Evolutionary conservation across 2,329 filamentous ascomycete genomes (phyloP), one percentile per base, ranked within the genome.

Genomic region (Falciphora oryzae): DNA sequence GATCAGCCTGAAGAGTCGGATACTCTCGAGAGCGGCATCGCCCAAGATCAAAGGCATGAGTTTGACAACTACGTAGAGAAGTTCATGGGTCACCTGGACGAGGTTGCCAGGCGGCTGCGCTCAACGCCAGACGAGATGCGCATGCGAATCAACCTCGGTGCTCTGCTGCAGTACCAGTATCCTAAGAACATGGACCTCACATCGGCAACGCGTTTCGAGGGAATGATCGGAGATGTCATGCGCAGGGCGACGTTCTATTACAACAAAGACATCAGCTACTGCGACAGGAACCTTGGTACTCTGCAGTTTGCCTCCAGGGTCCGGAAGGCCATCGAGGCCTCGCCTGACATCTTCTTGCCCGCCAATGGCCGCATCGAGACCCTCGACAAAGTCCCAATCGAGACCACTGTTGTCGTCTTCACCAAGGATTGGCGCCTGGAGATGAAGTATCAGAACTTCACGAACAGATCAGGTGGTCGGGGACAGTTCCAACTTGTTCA

Each of bases 401-500:
- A 65, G 7, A 65, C 38, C 14, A 67, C 38, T 29, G 59, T 73
- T 6, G 62, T 70, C 2, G 65, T 66, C 29, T 68, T 64, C 44
- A 63, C 67, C 18, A 67, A 66, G n/a, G 66, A 66, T 18, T 67
- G 68, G 13, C 67, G 67, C 3, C 35, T 72, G 13, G 70, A 73
- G 31, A 59, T 71, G 10, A 65, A 70, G 28, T 59, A 71, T 10
- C 31, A 59, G 3, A 57, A 65, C 0, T 64, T 68, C 5, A 44
- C 65, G 16, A 68, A 67, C 27, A 66, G 67, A 28, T 59, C 50
- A 14, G 64, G 25, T 11, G 57, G 57, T 16, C 18, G 18, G 44
- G 22, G 18, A 10, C 44, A 31, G 27, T 58, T 29, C 57, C 50
- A 58, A 13, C 50, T 63, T 5, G 62, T 63, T 14, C 22, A 53